Evolutionary conservation across 2,329 filamentous ascomycete species (phyloP).

Genomic region (Monilinia polystroma): DNA sequence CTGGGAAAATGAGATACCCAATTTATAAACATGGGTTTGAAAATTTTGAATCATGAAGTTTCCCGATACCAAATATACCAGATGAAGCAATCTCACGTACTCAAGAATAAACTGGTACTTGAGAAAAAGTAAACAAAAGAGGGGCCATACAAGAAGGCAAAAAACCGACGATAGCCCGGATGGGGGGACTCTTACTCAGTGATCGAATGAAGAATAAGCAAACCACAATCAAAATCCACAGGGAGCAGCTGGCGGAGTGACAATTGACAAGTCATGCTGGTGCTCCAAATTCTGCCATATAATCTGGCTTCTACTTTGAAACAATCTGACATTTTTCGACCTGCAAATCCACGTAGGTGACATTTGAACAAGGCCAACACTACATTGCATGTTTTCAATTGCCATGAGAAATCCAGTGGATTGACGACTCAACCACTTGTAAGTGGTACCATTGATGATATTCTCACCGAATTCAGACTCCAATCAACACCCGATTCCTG

Average conservation of each 20-base stretch:
- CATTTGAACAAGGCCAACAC: background rate
- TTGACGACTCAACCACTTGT: background rate
- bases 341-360: slow-evolving; percentile 6
- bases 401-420: background rate
- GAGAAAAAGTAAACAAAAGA: too few relatives aligned
- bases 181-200: background rate
- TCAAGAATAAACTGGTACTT: background rate
- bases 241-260: background rate
- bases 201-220: background rate
- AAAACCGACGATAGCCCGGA: background rate
- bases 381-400: background rate
- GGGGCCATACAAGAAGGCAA: background rate
- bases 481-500: background rate
- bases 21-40: too few relatives aligned
- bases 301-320: too few relatives aligned
- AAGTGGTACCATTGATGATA: background rate
- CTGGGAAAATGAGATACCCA: too few relatives aligned
- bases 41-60: too few relatives aligned
- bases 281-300: background rate
- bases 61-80: background rate
- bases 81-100: background rate
- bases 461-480: background rate
- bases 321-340: background rate
- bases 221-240: background rate
- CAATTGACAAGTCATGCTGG: background rate